Evolutionary conservation across 129 eudicot genomes (phyloP).

Genomic region (Solidago caesia): DNA sequence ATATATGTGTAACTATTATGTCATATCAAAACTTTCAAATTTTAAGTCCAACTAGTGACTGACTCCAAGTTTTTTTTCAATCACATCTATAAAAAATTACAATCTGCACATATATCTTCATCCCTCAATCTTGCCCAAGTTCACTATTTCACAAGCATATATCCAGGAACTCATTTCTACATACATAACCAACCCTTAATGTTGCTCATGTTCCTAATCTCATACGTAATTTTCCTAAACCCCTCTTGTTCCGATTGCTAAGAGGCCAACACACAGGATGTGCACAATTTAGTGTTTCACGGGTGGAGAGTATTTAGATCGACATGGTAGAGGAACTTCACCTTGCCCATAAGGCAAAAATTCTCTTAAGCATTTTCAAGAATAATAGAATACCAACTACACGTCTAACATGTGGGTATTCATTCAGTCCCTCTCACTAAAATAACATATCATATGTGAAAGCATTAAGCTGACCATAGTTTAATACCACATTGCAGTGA

Average conservation of each 20-base stretch:
- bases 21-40: too few relatives aligned
- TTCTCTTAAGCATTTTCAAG: background rate
- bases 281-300: background rate
- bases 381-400: too few relatives aligned
- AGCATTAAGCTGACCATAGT: too few relatives aligned
- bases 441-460: too few relatives aligned
- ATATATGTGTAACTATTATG: too few relatives aligned
- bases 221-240: too few relatives aligned
- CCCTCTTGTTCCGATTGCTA: too few relatives aligned
- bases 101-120: background rate
- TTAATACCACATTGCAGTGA: too few relatives aligned
- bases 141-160: background rate
- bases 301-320: background rate
- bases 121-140: background rate
- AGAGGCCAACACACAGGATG: too few relatives aligned
- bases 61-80: background rate
- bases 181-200: background rate
- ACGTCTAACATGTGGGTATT: too few relatives aligned
- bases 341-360: background rate
- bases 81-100: background rate
- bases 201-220: too few relatives aligned
- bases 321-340: background rate
- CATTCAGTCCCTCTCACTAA: too few relatives aligned
- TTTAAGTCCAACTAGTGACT: background rate
- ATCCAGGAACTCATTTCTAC: background rate